phyloP scores from a whole-genome alignment of 495 filamentous ascomycete species.

The Daldinia grandis region DNA sequence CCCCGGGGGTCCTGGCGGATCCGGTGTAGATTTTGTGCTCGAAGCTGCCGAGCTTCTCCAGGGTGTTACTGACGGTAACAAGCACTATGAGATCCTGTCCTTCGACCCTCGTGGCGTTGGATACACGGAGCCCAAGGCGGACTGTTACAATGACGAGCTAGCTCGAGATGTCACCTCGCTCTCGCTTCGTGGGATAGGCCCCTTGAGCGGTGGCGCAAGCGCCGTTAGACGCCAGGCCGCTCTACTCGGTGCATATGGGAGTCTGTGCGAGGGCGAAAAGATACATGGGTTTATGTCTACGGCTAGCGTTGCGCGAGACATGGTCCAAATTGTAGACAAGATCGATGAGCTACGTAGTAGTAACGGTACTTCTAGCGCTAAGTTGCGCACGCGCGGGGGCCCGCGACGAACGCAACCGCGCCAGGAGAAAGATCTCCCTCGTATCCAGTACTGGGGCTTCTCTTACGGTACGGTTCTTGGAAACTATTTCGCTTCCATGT shows the following conservation, averaged over 20 bases:
- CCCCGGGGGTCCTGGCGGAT: conserved; percentile 36
- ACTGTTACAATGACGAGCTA: conserved; percentile 49
- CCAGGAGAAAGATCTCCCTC: conserved; percentile 17
- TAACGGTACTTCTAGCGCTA: conserved; percentile 9
- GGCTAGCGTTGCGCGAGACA: conserved; percentile 50
- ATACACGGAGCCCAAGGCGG: conserved; percentile 47
- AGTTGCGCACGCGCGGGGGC: conserved; percentile 6
- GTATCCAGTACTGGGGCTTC: conserved; percentile 67
- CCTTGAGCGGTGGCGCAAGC: conserved; percentile 22
- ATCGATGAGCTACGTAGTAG: conserved; percentile 42
- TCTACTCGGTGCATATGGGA: conserved; percentile 38
- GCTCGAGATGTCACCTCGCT: conserved; percentile 30
- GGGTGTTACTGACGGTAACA: conserved; percentile 22
- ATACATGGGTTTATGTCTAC: conserved; percentile 37
- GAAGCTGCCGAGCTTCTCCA: conserved; percentile 26
- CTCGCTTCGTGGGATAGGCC: conserved; percentile 28
- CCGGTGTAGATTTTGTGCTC: conserved; percentile 44
- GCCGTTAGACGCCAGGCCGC: conserved; percentile 41
- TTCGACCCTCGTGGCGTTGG: conserved; percentile 57
- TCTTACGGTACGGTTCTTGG: conserved; percentile 69
- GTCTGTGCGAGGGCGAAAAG: conserved; percentile 24
- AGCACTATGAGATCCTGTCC: conserved; percentile 50
- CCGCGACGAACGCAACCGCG: not conserved
- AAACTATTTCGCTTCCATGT: conserved; percentile 58
- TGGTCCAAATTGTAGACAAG: conserved; percentile 54